Evolutionary conservation across 2,329 filamentous ascomycete species (phyloP).

Genomic region (Neonectria magnoliae): DNA sequence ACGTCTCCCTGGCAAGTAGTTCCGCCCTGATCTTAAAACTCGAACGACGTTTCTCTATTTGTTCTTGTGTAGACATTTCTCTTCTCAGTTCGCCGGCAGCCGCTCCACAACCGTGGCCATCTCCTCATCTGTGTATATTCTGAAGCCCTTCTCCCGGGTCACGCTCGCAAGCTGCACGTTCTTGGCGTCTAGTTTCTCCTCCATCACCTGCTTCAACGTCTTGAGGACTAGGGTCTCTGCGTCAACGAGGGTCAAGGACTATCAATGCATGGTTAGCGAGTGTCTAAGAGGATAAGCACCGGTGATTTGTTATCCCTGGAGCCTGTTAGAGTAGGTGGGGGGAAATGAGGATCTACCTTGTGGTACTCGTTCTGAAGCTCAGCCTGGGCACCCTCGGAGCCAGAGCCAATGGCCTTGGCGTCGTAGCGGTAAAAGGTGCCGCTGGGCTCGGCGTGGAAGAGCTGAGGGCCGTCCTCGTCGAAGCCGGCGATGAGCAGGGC

Average conservation of each 20-base stretch:
- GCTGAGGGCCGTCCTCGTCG: slow-evolving; percentile 94
- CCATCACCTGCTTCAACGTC: slow-evolving; percentile 99
- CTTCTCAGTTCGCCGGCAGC: slow-evolving; percentile 71
- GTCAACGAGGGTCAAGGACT: slow-evolving; percentile 90
- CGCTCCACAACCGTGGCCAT: slow-evolving; percentile 93
- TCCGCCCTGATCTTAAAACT: slow-evolving; percentile 25
- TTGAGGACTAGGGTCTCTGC: slow-evolving; percentile 96
- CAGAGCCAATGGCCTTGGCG: slow-evolving; percentile 97
- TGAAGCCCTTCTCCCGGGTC: slow-evolving; percentile 96
- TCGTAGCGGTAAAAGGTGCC: slow-evolving; percentile 99
- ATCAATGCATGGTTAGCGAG: slow-evolving; percentile 13
- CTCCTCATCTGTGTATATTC: slow-evolving; percentile 97
- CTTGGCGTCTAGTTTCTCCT: slow-evolving; percentile 98
- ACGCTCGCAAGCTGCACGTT: slow-evolving; percentile 98
- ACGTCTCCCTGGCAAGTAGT: slow-evolving; percentile 27
- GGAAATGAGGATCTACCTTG: slow-evolving; percentile 64
- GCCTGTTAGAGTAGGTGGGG: neutral
- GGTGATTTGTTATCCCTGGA: neutral
- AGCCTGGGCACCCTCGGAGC: slow-evolving; percentile 95
- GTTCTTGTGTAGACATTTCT: slow-evolving; percentile 30
- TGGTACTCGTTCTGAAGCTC: slow-evolving; percentile 99
- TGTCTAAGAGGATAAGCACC: neutral
- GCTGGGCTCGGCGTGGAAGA: slow-evolving; percentile 98
- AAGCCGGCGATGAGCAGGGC: slow-evolving; percentile 95
- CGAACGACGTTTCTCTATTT: slow-evolving; percentile 27